A percentile compares a stretch with the other conserved stretches of the same genome.
phyloP scores from a whole-genome alignment of 2,329 filamentous ascomycete genomes.

The Microdochium paspali region DNA sequence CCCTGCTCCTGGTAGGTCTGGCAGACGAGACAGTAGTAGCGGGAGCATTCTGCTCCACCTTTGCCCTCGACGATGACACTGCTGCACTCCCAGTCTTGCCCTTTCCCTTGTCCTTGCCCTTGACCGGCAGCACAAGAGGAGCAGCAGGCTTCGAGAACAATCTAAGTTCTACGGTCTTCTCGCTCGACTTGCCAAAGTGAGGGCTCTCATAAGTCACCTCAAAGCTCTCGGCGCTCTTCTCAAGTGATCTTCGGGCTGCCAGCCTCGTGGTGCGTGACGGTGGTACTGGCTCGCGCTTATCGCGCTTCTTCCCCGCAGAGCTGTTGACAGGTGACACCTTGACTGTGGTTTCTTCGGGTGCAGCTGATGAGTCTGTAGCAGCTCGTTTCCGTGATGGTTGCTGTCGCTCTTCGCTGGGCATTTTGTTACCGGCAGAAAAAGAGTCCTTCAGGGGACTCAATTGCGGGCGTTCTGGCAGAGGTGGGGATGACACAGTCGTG shows the following conservation, averaged over 20 bases:
- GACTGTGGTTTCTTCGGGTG: slow-evolving; percentile 31
- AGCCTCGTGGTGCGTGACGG: slow-evolving; percentile 16
- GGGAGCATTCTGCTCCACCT: neutral
- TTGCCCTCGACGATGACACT: neutral
- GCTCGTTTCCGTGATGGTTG: slow-evolving; percentile 20
- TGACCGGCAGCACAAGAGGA: slow-evolving; percentile 4
- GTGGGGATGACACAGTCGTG: slow-evolving; percentile 28
- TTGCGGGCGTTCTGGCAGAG: slow-evolving; percentile 35
- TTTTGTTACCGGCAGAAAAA: slow-evolving; percentile 38
- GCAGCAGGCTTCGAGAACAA: slow-evolving; percentile 4
- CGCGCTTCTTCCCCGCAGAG: neutral
- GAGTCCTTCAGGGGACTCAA: slow-evolving; percentile 44
- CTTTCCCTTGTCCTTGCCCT: slow-evolving; percentile 1
- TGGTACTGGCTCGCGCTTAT: slow-evolving; percentile 9
- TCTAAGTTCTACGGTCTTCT: slow-evolving; percentile 16
- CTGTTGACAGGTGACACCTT: too few relatives aligned
- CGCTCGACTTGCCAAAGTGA: slow-evolving; percentile 20
- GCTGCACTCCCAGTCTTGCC: neutral
- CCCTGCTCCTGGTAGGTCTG: neutral
- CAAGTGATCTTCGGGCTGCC: slow-evolving; percentile 16
- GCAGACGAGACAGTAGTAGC: neutral
- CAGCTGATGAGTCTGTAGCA: slow-evolving; percentile 31
- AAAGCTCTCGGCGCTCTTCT: slow-evolving; percentile 11
- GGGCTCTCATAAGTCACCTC: slow-evolving; percentile 19
- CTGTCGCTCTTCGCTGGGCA: slow-evolving; percentile 18